Percentiles rank a stretch among this genome's conserved stretches.
Evolutionary conservation across 108 stramenopile genomes (phyloP).

Genomic region (Nitzschia putrida): DNA sequence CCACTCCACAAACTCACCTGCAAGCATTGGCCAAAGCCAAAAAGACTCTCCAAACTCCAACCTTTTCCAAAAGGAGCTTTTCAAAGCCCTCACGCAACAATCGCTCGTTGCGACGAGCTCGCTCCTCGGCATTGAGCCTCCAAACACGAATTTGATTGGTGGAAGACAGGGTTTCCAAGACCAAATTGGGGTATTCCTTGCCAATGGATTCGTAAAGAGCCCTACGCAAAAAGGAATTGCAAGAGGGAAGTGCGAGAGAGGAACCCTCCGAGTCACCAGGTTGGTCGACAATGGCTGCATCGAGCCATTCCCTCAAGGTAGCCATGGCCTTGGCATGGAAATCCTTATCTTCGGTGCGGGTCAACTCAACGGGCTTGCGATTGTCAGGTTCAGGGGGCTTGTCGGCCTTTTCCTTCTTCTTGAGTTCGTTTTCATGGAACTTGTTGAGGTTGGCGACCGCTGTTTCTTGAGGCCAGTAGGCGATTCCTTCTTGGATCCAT

Average conservation of each 20-base stretch:
- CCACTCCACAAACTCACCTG: too few species aligned
- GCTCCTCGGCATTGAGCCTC: conserved; percentile 60
- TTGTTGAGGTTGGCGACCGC: conserved; percentile 44
- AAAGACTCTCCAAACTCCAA: conserved; percentile 81
- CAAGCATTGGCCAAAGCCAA: conserved; percentile 69
- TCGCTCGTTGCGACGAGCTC: conserved; percentile 45
- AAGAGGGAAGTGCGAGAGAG: conserved; percentile 63
- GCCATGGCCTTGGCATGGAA: conserved; percentile 66
- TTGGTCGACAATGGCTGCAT: conserved; percentile 47
- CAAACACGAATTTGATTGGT: conserved; percentile 68
- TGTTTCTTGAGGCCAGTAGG: conserved; percentile 45
- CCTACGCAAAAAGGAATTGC: conserved; percentile 78
- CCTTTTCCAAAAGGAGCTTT: conserved; percentile 46
- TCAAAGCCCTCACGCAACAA: conserved; percentile 61
- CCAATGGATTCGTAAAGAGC: conserved; percentile 80
- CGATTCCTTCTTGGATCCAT: conserved; percentile 48
- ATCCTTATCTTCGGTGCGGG: conserved; percentile 22
- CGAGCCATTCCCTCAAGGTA: conserved; percentile 79
- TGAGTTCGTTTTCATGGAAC: conserved; percentile 35
- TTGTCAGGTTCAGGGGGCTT: conserved; percentile 1
- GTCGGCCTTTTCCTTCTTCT: background rate
- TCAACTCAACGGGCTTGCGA: conserved; percentile 33
- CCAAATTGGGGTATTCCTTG: conserved; percentile 67
- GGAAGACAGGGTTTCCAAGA: conserved; percentile 47
- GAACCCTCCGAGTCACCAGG: conserved; percentile 44